phyloP scores from a whole-genome alignment of 129 eudicot species.

The Helianthus annuus region DNA sequence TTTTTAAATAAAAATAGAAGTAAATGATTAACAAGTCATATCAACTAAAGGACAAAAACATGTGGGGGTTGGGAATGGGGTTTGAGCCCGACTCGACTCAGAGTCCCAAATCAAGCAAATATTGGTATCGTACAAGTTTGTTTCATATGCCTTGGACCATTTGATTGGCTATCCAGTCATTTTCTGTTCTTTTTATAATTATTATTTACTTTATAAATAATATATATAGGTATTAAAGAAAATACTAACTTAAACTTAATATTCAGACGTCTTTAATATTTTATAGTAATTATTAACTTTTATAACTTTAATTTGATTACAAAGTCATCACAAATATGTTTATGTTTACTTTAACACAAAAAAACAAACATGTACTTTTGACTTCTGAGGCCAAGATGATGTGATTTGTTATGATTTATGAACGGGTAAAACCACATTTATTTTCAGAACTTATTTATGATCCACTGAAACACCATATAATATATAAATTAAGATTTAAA shows the following conservation, averaged over 20 bases:
- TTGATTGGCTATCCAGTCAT: background rate
- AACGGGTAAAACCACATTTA: background rate
- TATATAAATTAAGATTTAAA: no score
- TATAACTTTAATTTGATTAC: background rate
- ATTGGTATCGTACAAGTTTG: conserved; percentile 1
- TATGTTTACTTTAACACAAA: background rate
- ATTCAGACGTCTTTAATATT: background rate
- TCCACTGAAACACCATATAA: no score
- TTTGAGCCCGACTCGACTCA: background rate
- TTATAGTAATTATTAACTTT: background rate
- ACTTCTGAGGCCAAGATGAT: background rate
- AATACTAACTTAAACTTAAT: background rate
- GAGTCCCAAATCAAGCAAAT: conserved; percentile 12
- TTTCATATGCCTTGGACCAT: conserved; percentile 1
- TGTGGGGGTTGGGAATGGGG: conserved; percentile 23
- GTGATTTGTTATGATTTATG: background rate
- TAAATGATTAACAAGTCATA: background rate
- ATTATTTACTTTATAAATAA: background rate
- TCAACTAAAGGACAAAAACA: conserved; percentile 17
- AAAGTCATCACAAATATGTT: background rate
- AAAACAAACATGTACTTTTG: background rate
- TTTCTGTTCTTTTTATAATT: background rate
- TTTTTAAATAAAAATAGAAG: background rate
- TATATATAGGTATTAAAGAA: background rate
- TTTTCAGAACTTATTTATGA: background rate